Conservation (phyloP, 768 basidiomycete species). For the Agrocybe praecox region DNA sequence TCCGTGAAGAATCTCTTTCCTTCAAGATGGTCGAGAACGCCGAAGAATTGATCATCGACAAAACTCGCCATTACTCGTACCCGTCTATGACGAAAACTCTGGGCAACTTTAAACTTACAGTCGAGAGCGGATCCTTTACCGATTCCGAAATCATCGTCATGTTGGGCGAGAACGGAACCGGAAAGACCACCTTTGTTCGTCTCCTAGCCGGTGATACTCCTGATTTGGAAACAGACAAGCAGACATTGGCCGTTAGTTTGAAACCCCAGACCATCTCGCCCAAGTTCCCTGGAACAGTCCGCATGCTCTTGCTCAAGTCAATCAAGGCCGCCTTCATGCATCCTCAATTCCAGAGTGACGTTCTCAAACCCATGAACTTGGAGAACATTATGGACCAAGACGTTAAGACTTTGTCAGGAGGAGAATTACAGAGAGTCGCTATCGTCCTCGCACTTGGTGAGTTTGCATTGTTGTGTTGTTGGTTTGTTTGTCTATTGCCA, state of each 20-base stretch:
- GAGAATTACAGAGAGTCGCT: conserved; percentile 96
- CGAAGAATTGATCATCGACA: conserved; percentile 85
- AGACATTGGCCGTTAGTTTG: conserved; percentile 84
- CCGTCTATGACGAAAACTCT: conserved; percentile 97
- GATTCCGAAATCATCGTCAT: conserved; percentile 99
- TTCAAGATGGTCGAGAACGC: conserved; percentile 99
- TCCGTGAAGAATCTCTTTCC: conserved; percentile 92
- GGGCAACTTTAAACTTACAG: conserved; percentile 93
- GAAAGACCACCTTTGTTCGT: conserved; percentile 98
- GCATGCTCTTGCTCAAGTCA: conserved; percentile 91
- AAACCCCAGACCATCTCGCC: conserved; percentile 99
- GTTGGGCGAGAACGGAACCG: conserved; percentile 98
- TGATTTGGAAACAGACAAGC: conserved; percentile 81
- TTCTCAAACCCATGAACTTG: conserved; percentile 95
- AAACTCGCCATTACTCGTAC: conserved; percentile 89
- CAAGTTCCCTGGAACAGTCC: conserved; percentile 96
- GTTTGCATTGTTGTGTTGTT: conserved; percentile 7
- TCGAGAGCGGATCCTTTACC: conserved; percentile 90
- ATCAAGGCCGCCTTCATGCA: conserved; percentile 98
- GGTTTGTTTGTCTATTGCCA: not conserved
- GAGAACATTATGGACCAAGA: conserved; percentile 97
- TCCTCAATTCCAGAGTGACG: conserved; percentile 99
- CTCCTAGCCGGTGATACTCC: conserved; percentile 92
- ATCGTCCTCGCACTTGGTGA: conserved; percentile 90
- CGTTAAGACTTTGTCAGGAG: conserved; percentile 97